phyloP scores from a whole-genome alignment of 208 protist species.

The Herpetomonas tarakana region DNA sequence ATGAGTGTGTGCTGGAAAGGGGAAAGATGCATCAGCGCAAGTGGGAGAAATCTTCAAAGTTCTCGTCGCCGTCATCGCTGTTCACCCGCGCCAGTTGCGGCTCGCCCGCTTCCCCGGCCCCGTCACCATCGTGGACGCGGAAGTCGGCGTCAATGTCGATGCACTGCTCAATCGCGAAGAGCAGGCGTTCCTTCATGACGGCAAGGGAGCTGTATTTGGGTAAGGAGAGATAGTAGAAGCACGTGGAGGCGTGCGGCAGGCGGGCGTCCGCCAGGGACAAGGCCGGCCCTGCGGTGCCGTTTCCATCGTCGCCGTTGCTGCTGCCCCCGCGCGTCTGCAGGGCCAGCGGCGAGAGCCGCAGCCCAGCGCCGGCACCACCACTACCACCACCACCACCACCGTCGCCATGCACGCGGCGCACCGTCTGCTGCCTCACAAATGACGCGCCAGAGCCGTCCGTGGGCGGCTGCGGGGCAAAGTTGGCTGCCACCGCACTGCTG shows the following conservation, averaged over 20 bases:
- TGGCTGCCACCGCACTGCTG: neutral
- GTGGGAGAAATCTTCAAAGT: constrained; percentile 90
- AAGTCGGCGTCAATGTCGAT: constrained; percentile 95
- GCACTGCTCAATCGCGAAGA: constrained; percentile 95
- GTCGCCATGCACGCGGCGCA: neutral
- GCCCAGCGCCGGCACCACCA: too few species aligned
- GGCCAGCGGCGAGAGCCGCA: neutral
- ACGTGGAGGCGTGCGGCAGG: constrained; percentile 94
- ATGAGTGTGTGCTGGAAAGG: too few species aligned
- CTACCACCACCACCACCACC: too few species aligned
- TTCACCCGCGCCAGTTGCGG: constrained; percentile 52
- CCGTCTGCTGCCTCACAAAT: neutral
- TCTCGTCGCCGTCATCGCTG: constrained; percentile 64
- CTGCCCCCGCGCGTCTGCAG: neutral
- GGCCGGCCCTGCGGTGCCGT: neutral
- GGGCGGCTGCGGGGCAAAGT: neutral
- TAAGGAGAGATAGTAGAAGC: constrained; percentile 95
- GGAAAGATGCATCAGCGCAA: too few species aligned
- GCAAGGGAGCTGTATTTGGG: constrained; percentile 87
- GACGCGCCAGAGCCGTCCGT: neutral
- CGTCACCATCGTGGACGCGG: constrained; percentile 67
- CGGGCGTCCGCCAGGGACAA: constrained; percentile 77
- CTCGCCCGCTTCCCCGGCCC: constrained; percentile 37
- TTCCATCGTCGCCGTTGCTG: neutral
- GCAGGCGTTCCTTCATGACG: constrained; percentile 90